Conservation (phyloP, 2,329 filamentous ascomycete genomes). For the Fusarium sp. region DNA sequence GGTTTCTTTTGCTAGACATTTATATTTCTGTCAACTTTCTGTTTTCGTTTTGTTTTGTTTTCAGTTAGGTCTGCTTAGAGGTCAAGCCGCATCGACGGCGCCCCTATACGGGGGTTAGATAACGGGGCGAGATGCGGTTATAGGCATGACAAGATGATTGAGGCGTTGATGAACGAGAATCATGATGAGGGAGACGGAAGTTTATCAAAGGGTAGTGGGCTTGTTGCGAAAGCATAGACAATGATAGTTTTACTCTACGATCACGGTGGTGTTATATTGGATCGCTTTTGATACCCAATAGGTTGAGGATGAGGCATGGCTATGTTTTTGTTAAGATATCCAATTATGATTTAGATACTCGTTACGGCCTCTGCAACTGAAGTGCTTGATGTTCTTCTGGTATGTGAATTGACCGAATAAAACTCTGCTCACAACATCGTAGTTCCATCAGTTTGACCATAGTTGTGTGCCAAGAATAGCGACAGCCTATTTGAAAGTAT, state of each 20-base stretch:
- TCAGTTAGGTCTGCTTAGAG: slow-evolving; percentile 24
- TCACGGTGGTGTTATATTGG: slow-evolving; percentile 25
- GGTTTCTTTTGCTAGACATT: slow-evolving; percentile 23
- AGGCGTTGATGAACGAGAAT: slow-evolving; percentile 36
- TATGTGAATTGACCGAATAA: neutral
- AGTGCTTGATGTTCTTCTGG: neutral
- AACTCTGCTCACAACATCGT: no score
- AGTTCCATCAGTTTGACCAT: no score
- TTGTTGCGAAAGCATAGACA: slow-evolving; percentile 25
- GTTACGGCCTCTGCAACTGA: slow-evolving; percentile 2
- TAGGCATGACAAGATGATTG: slow-evolving; percentile 12
- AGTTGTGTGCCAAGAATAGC: no score
- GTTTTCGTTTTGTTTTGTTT: slow-evolving; percentile 10
- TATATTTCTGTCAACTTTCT: slow-evolving; percentile 13
- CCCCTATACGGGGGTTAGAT: slow-evolving; percentile 20
- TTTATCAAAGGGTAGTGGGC: neutral
- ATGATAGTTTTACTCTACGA: slow-evolving; percentile 26
- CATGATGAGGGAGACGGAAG: slow-evolving; percentile 3
- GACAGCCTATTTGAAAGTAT: no score
- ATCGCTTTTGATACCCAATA: slow-evolving; percentile 5
- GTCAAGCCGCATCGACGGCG: slow-evolving; percentile 7
- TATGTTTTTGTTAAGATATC: slow-evolving; percentile 25
- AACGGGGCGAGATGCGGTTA: slow-evolving; percentile 10
- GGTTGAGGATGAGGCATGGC: slow-evolving; percentile 16
- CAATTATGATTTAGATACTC: slow-evolving; percentile 11